Conservation (phyloP, 2,329 filamentous ascomycete species). For the Fusarium sambucinum region DNA sequence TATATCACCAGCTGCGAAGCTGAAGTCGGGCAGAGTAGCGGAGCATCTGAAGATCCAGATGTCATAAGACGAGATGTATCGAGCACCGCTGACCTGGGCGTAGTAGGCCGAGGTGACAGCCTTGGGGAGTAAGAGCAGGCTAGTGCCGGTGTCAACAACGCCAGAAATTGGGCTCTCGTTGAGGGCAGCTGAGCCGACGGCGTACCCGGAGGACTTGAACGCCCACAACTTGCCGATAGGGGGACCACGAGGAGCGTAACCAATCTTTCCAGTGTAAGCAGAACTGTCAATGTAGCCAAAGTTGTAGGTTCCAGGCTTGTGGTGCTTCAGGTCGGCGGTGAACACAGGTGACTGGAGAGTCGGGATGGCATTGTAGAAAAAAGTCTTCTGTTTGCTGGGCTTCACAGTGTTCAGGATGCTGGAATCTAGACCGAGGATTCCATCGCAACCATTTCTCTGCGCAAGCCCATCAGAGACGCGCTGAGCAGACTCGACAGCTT, state of each 20-base stretch:
- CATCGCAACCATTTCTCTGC: slow-evolving; percentile 54
- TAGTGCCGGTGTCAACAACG: slow-evolving; percentile 72
- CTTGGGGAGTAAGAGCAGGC: slow-evolving; percentile 70
- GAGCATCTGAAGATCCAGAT: slow-evolving; percentile 63
- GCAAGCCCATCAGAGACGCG: slow-evolving; percentile 57
- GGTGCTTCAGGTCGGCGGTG: slow-evolving; percentile 74
- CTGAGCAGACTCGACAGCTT: slow-evolving; percentile 59
- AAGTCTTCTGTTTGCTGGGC: slow-evolving; percentile 58
- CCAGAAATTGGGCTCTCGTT: slow-evolving; percentile 51
- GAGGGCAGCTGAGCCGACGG: slow-evolving; percentile 50
- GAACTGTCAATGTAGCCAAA: slow-evolving; percentile 76
- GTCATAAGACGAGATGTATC: slow-evolving; percentile 55
- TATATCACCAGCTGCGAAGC: slow-evolving; percentile 68
- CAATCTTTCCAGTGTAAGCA: slow-evolving; percentile 72
- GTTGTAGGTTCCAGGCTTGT: slow-evolving; percentile 71
- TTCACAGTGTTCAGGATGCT: slow-evolving; percentile 58
- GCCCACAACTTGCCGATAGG: slow-evolving; percentile 74
- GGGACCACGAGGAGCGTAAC: slow-evolving; percentile 71
- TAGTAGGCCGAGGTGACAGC: slow-evolving; percentile 64
- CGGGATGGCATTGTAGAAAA: slow-evolving; percentile 53
- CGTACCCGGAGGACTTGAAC: slow-evolving; percentile 57
- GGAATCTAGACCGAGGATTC: slow-evolving; percentile 60
- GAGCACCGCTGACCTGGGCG: slow-evolving; percentile 58
- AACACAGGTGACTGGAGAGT: slow-evolving; percentile 62
- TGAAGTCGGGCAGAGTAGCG: slow-evolving; percentile 60